Evolutionary conservation across 495 filamentous ascomycete species (phyloP).

Genomic region (Paragyromitra xinjiangensis): DNA sequence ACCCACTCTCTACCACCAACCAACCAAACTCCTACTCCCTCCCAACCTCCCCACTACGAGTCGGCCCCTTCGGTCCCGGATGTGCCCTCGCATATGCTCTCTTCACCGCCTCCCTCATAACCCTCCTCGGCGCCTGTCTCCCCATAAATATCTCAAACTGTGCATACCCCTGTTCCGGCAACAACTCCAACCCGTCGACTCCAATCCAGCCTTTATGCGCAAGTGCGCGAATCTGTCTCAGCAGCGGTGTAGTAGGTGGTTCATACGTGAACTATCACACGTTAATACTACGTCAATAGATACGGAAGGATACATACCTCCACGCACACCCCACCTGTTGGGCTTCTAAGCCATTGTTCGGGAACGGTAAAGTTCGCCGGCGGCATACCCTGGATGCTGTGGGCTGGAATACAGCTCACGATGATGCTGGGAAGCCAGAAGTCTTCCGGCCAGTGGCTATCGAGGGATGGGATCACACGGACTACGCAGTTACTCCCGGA

Average conservation of each 20-base stretch:
- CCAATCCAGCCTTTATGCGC: constrained; percentile 75
- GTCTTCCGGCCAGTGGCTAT: constrained; percentile 71
- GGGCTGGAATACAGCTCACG: constrained; percentile 77
- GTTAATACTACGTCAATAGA: not conserved
- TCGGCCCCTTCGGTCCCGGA: not conserved
- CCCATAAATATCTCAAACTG: constrained; percentile 86
- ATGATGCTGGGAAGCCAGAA: constrained; percentile 77
- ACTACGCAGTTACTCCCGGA: constrained; percentile 60
- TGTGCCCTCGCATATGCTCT: not conserved
- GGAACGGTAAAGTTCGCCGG: constrained; percentile 81
- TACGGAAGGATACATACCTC: constrained; percentile 63
- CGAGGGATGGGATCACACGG: constrained; percentile 67
- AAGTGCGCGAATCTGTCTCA: constrained; percentile 70
- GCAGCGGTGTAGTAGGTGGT: constrained; percentile 74
- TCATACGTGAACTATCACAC: constrained; percentile 72
- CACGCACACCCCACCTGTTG: constrained; percentile 81
- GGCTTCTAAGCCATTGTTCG: constrained; percentile 74
- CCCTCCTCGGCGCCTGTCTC: constrained; percentile 74
- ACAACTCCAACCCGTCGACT: constrained; percentile 80
- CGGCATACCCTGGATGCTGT: constrained; percentile 68
- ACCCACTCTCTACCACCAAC: not conserved
- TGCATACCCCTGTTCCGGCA: constrained; percentile 82
- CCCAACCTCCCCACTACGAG: not conserved
- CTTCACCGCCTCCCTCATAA: constrained; percentile 76
- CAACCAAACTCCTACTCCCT: not conserved